A percentile compares a stretch with the other conserved stretches of the same genome.
phyloP scores from a whole-genome alignment of 352 stramenopile species.

The Achlya hypogyna region DNA sequence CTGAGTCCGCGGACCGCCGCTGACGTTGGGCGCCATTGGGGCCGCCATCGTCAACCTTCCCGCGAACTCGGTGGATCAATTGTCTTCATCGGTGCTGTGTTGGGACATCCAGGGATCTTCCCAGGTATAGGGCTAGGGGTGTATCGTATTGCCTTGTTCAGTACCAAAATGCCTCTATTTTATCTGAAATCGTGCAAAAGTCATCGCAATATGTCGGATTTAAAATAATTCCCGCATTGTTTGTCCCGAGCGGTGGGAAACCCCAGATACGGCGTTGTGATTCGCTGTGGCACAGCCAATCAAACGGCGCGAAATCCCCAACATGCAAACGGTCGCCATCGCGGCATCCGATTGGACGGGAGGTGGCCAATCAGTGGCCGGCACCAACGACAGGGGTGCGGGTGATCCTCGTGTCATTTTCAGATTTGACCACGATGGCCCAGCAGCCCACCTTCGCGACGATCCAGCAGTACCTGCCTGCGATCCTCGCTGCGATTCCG shows the following conservation, averaged over 20 bases:
- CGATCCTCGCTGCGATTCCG: conserved; percentile 9
- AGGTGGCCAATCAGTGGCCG: background rate
- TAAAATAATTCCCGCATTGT: background rate
- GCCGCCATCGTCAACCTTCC: background rate
- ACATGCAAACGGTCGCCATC: background rate
- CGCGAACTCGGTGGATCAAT: background rate
- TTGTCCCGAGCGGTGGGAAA: background rate
- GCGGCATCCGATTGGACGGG: background rate
- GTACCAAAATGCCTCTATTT: background rate
- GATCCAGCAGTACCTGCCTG: background rate
- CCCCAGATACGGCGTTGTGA: background rate
- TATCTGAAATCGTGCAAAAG: background rate
- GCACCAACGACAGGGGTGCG: background rate
- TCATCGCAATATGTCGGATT: background rate
- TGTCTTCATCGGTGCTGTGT: too few relatives aligned
- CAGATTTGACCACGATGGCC: background rate
- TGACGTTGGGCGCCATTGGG: background rate
- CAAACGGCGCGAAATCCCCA: background rate
- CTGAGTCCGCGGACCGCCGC: too few relatives aligned
- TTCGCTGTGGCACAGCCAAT: background rate
- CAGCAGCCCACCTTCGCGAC: conserved; percentile 5
- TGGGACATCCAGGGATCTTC: background rate
- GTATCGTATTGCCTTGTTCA: background rate
- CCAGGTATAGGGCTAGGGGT: background rate
- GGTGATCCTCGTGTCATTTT: background rate